Conservation (phyloP, 805 yeast genomes). For the Pichia deserticola region DNA sequence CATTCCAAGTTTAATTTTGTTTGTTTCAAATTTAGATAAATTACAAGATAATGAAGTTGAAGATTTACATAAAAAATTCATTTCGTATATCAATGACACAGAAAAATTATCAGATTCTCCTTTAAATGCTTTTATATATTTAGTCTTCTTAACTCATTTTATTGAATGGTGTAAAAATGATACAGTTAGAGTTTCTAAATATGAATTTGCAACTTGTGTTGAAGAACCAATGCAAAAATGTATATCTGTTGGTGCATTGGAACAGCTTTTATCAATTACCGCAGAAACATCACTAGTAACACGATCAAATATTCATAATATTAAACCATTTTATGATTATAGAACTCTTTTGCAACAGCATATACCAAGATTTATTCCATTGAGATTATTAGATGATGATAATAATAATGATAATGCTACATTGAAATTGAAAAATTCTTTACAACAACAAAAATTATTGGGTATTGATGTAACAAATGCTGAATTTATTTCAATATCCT, state of each 20-base stretch:
- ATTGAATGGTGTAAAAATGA: conserved; percentile 61
- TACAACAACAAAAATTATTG: conserved; percentile 21
- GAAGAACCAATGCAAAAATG: conserved; percentile 52
- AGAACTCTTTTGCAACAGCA: conserved; percentile 60
- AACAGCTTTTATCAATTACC: conserved; percentile 52
- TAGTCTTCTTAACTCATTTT: conserved; percentile 49
- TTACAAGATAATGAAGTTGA: conserved; percentile 33
- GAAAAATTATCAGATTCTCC: conserved; percentile 41
- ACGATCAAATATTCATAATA: conserved; percentile 8
- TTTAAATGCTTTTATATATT: conserved; percentile 39
- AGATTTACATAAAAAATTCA: conserved; percentile 30
- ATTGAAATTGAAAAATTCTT: conserved; percentile 24
- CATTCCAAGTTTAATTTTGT: conserved; percentile 49
- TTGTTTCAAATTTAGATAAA: conserved; percentile 33
- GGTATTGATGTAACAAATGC: conserved; percentile 26
- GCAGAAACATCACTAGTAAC: conserved; percentile 43
- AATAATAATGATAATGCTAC: conserved; percentile 42
- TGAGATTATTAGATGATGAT: conserved; percentile 45
- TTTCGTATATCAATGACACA: conserved; percentile 31
- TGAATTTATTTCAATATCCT: conserved; percentile 20
- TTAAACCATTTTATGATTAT: conserved; percentile 47
- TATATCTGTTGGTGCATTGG: conserved; percentile 62
- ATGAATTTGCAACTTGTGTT: conserved; percentile 40
- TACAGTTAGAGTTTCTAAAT: conserved; percentile 33
- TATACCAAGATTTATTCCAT: conserved; percentile 49